Conservation (phyloP, 495 filamentous ascomycete species). For the Amorphotheca resinae region DNA sequence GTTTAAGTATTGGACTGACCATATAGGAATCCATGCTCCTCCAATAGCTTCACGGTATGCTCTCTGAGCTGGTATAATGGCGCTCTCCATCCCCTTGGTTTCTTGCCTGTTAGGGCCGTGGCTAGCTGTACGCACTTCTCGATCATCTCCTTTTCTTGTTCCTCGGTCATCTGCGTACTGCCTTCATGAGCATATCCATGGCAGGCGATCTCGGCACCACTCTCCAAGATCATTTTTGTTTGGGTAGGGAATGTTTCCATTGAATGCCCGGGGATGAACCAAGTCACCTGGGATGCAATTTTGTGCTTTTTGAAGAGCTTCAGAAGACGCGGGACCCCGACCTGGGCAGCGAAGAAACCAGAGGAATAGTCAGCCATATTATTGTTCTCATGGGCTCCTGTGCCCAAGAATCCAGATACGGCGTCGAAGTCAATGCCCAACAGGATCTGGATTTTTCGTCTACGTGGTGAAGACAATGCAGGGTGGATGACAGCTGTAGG, state of each 20-base stretch:
- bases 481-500: slow-evolving; percentile 19
- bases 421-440: slow-evolving; percentile 49
- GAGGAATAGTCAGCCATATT: slow-evolving; percentile 37
- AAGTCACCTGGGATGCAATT: slow-evolving; percentile 41
- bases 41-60: slow-evolving; percentile 39
- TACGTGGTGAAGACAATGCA: slow-evolving; percentile 19
- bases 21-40: slow-evolving; percentile 44
- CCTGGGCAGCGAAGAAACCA: slow-evolving; percentile 46
- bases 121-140: slow-evolving; percentile 39
- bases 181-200: slow-evolving; percentile 53
- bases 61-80: slow-evolving; percentile 46
- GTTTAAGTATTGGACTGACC: slow-evolving; percentile 24
- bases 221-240: slow-evolving; percentile 38
- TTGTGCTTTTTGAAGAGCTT: slow-evolving; percentile 42
- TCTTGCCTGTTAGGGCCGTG: slow-evolving; percentile 36
- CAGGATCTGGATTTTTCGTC: slow-evolving; percentile 36
- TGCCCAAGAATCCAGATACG: slow-evolving; percentile 48
- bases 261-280: slow-evolving; percentile 54
- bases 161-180: slow-evolving; percentile 38
- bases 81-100: slow-evolving; percentile 43
- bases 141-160: slow-evolving; percentile 47
- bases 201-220: slow-evolving; percentile 45
- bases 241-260: slow-evolving; percentile 47
- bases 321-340: slow-evolving; percentile 46
- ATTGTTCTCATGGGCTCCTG: slow-evolving; percentile 36